phyloP scores from a whole-genome alignment of 805 yeast species.

The Candida glaebosa region DNA sequence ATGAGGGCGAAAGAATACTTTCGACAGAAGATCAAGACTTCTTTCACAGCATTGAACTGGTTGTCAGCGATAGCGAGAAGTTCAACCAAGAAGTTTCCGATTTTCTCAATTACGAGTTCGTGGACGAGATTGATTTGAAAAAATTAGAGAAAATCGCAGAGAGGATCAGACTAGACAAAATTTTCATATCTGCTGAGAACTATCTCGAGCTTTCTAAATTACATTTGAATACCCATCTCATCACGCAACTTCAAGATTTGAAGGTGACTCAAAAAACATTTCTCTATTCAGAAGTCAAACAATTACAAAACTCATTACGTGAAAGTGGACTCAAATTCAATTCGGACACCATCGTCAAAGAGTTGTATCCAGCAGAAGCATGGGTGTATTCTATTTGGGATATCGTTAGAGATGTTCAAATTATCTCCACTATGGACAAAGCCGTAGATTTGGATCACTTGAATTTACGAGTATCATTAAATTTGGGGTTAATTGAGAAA shows the following conservation, averaged over 20 bases:
- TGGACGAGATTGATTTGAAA: slow-evolving; percentile 9
- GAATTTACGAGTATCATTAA: slow-evolving; percentile 17
- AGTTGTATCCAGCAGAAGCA: slow-evolving; percentile 16
- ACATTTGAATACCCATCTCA: slow-evolving; percentile 17
- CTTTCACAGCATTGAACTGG: slow-evolving; percentile 18
- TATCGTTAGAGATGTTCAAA: slow-evolving; percentile 11
- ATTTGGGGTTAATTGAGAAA: slow-evolving; percentile 17
- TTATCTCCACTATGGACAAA: slow-evolving; percentile 17
- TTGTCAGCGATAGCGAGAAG: slow-evolving; percentile 22
- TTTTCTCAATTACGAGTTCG: slow-evolving; percentile 16
- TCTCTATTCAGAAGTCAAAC: slow-evolving; percentile 21
- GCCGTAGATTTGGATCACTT: slow-evolving; percentile 13
- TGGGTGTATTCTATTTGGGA: slow-evolving; percentile 21
- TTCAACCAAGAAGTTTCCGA: slow-evolving; percentile 17
- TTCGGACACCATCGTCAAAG: slow-evolving; percentile 9
- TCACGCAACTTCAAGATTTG: slow-evolving; percentile 13
- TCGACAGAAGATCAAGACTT: slow-evolving; percentile 33
- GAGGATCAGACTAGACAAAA: slow-evolving; percentile 17
- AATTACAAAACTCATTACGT: slow-evolving; percentile 17
- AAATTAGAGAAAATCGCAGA: slow-evolving; percentile 20
- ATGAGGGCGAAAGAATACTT: slow-evolving; percentile 25
- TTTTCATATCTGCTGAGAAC: slow-evolving; percentile 20
- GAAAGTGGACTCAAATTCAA: slow-evolving; percentile 21
- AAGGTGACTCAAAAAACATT: slow-evolving; percentile 7
- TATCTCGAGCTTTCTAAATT: slow-evolving; percentile 28